phyloP scores from a whole-genome alignment of 495 filamentous ascomycete genomes.

The Lasiosphaeria miniovina region DNA sequence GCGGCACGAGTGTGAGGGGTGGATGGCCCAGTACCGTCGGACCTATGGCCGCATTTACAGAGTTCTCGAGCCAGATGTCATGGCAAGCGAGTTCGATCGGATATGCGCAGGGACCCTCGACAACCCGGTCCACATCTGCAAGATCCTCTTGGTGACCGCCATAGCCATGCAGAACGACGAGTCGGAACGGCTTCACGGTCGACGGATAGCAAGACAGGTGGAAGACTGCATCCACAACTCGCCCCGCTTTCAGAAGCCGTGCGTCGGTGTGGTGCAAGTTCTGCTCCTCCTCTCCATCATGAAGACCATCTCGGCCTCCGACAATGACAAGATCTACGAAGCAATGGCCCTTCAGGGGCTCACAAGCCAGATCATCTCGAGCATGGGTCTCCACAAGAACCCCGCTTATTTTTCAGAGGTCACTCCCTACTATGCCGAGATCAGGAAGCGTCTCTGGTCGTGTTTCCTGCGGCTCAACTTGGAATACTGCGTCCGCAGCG shows the following conservation, averaged over 20 bases:
- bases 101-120: conserved; percentile 14
- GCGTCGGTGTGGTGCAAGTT: conserved; percentile 23
- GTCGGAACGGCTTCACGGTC: conserved; percentile 13
- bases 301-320: conserved; percentile 21
- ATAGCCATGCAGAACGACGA: conserved; percentile 24
- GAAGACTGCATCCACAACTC: conserved; percentile 17
- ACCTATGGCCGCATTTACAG: conserved; percentile 21
- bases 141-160: conserved; percentile 14
- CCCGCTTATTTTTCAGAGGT: conserved; percentile 17
- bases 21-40: conserved; percentile 14
- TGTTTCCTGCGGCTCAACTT: conserved; percentile 18
- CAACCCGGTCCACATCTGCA: conserved; percentile 16
- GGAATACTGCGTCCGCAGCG: conserved; percentile 24
- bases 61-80: conserved; percentile 15
- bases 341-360: conserved; percentile 18
- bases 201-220: conserved; percentile 16
- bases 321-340: conserved; percentile 25
- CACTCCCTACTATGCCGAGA: conserved; percentile 18
- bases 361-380: conserved; percentile 18
- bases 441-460: conserved; percentile 22
- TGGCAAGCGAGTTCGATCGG: conserved; percentile 9
- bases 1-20: conserved; percentile 13
- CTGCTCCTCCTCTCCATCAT: conserved; percentile 15
- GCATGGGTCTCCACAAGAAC: conserved; percentile 23
- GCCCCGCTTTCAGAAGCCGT: conserved; percentile 21